Percentiles rank a stretch among this genome's conserved stretches.
phyloP scores from a whole-genome alignment of 306 rosid species.

The Astragalus membranaceus region DNA sequence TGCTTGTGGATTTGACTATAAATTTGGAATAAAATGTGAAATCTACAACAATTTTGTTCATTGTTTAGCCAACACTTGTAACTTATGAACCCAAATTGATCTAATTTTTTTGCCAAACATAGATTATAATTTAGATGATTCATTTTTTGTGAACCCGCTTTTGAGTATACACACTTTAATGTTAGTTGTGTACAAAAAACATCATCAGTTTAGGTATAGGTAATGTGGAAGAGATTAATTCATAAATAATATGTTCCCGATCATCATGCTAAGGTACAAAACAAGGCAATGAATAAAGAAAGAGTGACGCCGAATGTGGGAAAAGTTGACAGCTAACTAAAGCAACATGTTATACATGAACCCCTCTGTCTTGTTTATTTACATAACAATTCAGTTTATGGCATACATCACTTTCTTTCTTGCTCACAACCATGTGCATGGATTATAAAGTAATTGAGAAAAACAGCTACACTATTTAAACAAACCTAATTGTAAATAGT shows the following conservation, averaged over 20 bases:
- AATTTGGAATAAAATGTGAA: too few relatives aligned
- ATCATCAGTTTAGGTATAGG: conserved; percentile 19
- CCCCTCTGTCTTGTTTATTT: conserved; percentile 22
- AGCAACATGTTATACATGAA: conserved; percentile 24
- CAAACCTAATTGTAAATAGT: conserved; percentile 25
- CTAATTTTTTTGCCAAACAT: too few relatives aligned
- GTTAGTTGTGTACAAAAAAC: too few relatives aligned
- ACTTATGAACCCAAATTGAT: too few relatives aligned
- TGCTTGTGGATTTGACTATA: too few relatives aligned
- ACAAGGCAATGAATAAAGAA: conserved; percentile 25
- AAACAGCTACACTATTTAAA: conserved; percentile 11
- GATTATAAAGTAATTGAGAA: conserved; percentile 21
- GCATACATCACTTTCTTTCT: conserved; percentile 29
- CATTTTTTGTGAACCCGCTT: too few relatives aligned
- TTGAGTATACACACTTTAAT: too few relatives aligned
- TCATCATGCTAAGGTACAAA: conserved; percentile 21
- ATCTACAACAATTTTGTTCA: too few relatives aligned
- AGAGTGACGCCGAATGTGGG: conserved; percentile 17
- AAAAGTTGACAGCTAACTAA: conserved; percentile 44
- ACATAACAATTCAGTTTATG: conserved; percentile 24
- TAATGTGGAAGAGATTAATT: conserved; percentile 20
- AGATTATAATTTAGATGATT: too few relatives aligned
- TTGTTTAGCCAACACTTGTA: too few relatives aligned
- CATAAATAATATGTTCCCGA: conserved; percentile 9
- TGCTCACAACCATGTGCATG: conserved; percentile 39